Conservation (phyloP, 441 rosid species). For the Mallotus repandus region DNA sequence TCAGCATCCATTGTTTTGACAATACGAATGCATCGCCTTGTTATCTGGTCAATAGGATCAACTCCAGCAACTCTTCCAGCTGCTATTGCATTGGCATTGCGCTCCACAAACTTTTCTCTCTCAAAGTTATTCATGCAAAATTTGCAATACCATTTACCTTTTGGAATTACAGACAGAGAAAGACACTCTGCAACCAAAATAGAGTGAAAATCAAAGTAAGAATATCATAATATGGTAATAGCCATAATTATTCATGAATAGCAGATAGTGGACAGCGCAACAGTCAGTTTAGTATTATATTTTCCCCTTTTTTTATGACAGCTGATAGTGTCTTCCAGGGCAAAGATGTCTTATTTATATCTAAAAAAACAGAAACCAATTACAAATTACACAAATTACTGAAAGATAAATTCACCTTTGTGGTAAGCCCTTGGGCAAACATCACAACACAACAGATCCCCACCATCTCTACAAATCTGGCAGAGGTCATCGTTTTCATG, state of each 20-base stretch:
- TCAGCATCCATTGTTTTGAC: slow-evolving; percentile 59
- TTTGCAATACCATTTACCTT: slow-evolving; percentile 78
- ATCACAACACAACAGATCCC: slow-evolving; percentile 87
- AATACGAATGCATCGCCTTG: slow-evolving; percentile 81
- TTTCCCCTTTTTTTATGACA: background rate
- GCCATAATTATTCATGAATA: slow-evolving; percentile 1
- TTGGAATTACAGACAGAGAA: slow-evolving; percentile 48
- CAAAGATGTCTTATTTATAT: background rate
- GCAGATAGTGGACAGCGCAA: background rate
- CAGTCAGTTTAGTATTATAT: background rate
- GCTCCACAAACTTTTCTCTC: slow-evolving; percentile 69
- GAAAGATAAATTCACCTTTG: slow-evolving; percentile 44
- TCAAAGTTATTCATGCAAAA: slow-evolving; percentile 57
- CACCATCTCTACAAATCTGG: slow-evolving; percentile 82
- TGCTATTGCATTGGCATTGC: slow-evolving; percentile 75
- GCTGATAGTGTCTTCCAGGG: background rate
- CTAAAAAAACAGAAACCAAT: background rate
- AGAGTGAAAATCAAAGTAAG: background rate
- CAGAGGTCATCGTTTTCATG: slow-evolving; percentile 85
- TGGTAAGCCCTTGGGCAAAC: slow-evolving; percentile 95
- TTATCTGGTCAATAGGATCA: slow-evolving; percentile 83
- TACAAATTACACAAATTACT: background rate
- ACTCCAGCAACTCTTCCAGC: slow-evolving; percentile 89
- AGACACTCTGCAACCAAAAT: slow-evolving; percentile 52
- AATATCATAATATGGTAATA: background rate